Evolutionary conservation across 257 asterid genomes (phyloP), one percentile per base, ranked within the genome.

Genomic region (Ligustrum vulgare): DNA sequence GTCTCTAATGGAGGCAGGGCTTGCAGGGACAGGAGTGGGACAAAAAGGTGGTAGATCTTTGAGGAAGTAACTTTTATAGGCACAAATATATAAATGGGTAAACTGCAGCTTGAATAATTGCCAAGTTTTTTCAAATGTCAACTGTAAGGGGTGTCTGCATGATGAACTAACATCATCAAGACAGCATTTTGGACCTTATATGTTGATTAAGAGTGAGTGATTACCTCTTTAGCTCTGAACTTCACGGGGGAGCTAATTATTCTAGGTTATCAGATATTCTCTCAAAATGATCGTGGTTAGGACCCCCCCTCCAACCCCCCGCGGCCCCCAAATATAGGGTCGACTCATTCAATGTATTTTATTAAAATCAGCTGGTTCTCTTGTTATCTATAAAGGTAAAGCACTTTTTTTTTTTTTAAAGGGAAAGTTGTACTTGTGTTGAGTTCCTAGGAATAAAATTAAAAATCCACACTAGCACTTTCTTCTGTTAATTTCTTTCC

Each of bases 11-110:
- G 78, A 85, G 4, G 87, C 89, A 63, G 78, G 96, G 78, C 97
- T 94, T 69, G 82, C 80, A 43, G 99, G 92, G 73, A 87, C 98
- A n/a, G 93, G 97, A 69, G 83, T 93, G n/a, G 89, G 99, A 51
- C 98, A 85, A 80, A 92, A 81, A 73, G 94, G 98, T 62, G 93
- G 94, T 56, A 78, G 91, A 77, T 89, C 96, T 70, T 81, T 95
- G 80, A 81, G 91, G 74, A 86, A 91, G 77, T 89, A 80, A 89
- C 62, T 11, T n/a, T 65, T 73, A 43, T 63, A 32, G 37, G 58
- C 69, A 10, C 70, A 54, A 67, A 73, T 56, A 36, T 34, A 67
- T 60, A n/a, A n/a, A 43, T 23, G 66, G 69, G 69, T 60, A 68
- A 74, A 33, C 72, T 5, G 6, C 69, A 1, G 78, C 47, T 39